A percentile compares a stretch with the other conserved stretches of the same genome.
These are phyloP conservation scores for Acacia acuminata DNA, from an alignment of 306 rosid species.

Conservation along the genomic window DNA sequence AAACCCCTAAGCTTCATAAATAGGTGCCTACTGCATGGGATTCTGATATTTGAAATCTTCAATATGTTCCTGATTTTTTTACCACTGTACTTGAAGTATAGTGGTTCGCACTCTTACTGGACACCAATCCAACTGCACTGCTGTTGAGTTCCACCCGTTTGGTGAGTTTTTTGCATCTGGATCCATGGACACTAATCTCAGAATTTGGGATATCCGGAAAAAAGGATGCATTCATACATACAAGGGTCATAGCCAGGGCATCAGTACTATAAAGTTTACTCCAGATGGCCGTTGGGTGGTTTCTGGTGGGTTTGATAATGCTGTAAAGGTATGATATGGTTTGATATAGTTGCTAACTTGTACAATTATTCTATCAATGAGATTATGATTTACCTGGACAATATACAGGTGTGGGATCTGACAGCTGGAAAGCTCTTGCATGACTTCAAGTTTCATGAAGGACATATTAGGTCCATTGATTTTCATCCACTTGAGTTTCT, in stretches of 20 bases:
- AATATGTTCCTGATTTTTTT: conserved; percentile 40
- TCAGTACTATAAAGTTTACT: conserved; percentile 84
- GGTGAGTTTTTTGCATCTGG: conserved; percentile 98
- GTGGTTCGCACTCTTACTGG: conserved; percentile 98
- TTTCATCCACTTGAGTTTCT: conserved; percentile 98
- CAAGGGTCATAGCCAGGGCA: conserved; percentile 90
- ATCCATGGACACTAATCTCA: conserved; percentile 82
- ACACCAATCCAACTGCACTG: conserved; percentile 80
- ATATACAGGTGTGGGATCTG: conserved; percentile 88
- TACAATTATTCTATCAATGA: conserved; percentile 18
- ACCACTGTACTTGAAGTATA: conserved; percentile 76
- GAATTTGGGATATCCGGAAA: conserved; percentile 90
- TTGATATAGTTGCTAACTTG: conserved; percentile 26
- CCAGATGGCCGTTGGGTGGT: conserved; percentile 99
- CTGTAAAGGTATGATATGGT: conserved; percentile 68
- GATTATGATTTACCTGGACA: conserved; percentile 11
- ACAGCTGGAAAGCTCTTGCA: conserved; percentile 96
- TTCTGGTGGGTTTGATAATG: conserved; percentile 93
- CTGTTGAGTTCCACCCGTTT: conserved; percentile 96
- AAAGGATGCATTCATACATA: conserved; percentile 97
- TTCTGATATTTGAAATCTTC: conserved; percentile 1
- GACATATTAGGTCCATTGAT: conserved; percentile 76
- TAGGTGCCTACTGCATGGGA: background rate
- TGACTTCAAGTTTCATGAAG: conserved; percentile 89
- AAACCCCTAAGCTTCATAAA: background rate